Evolutionary conservation across 208 protist species (phyloP).

Genomic region (Crithidia thermophila): DNA sequence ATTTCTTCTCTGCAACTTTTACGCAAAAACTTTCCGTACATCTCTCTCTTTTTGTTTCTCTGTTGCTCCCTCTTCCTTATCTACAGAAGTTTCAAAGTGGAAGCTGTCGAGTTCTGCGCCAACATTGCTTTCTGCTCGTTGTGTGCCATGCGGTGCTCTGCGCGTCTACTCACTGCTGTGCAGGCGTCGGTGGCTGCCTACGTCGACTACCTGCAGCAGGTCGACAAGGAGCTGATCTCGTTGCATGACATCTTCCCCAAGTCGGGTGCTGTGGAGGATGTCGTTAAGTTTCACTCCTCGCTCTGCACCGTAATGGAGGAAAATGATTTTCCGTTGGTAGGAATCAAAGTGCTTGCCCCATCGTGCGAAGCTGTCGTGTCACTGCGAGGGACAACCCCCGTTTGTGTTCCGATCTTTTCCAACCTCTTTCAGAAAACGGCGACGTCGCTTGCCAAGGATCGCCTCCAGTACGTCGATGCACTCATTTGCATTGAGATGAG

Average conservation of each 20-base stretch:
- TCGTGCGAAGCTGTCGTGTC: conserved; percentile 42
- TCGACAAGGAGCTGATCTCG: conserved; percentile 60
- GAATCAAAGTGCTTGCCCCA: conserved; percentile 75
- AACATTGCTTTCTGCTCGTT: conserved; percentile 1
- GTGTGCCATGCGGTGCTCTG: conserved; percentile 22
- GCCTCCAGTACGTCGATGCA: conserved; percentile 73
- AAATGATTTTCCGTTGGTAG: conserved; percentile 53
- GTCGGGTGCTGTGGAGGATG: conserved; percentile 35
- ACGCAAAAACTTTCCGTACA: neutral
- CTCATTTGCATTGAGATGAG: conserved; percentile 56
- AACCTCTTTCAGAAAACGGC: conserved; percentile 39
- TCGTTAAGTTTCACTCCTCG: conserved; percentile 68
- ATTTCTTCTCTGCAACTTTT: conserved; percentile 5
- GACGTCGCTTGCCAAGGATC: conserved; percentile 48
- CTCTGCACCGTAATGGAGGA: conserved; percentile 67
- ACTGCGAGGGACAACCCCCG: conserved; percentile 43
- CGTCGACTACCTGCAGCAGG: conserved; percentile 64
- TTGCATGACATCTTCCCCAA: conserved; percentile 77
- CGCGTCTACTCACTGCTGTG: conserved; percentile 20
- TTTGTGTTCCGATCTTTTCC: conserved; percentile 79
- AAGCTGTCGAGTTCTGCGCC: no score
- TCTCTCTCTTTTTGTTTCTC: neutral
- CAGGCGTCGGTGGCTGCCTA: conserved; percentile 50
- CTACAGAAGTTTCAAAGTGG: neutral
- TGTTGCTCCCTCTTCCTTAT: conserved; percentile 7